phyloP scores from a whole-genome alignment of 441 rosid genomes.

The Populus tomentosa region DNA sequence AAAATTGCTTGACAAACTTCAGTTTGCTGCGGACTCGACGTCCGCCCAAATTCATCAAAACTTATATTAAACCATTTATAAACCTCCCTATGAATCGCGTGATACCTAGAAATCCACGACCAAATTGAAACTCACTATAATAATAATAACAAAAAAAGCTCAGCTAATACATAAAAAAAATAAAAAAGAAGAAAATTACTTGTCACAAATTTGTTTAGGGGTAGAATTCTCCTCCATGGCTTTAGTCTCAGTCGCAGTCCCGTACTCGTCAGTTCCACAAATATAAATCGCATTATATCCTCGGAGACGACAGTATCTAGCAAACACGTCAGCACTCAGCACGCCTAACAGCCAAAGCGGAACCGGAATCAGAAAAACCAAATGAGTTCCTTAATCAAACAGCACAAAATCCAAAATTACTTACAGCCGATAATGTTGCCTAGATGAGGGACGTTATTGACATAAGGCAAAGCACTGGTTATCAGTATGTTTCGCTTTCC shows the following conservation, averaged over 20 bases:
- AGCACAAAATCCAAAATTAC: neutral
- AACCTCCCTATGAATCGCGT: conserved; percentile 75
- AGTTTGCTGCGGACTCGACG: conserved; percentile 74
- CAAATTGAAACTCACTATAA: neutral
- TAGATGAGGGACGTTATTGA: conserved; percentile 86
- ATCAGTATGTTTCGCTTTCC: conserved; percentile 73
- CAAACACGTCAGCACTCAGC: conserved; percentile 79
- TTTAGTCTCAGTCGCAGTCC: conserved; percentile 91
- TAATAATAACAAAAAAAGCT: neutral
- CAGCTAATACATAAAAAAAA: neutral
- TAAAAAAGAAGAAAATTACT: conserved; percentile 24
- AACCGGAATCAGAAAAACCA: neutral
- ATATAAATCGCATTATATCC: conserved; percentile 62
- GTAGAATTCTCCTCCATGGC: conserved; percentile 75
- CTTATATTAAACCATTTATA: conserved; percentile 82
- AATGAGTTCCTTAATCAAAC: neutral
- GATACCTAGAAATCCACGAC: conserved; percentile 25
- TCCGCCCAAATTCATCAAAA: conserved; percentile 82
- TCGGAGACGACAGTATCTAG: conserved; percentile 73
- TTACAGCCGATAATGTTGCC: conserved; percentile 83
- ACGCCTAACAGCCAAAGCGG: conserved; percentile 27
- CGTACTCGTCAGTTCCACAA: conserved; percentile 86
- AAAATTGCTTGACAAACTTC: conserved; percentile 75
- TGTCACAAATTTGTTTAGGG: conserved; percentile 74
- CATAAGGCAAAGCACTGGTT: conserved; percentile 81